A percentile compares a stretch with the other conserved stretches of the same genome.
These are phyloP conservation scores for Schwanniomyces yamadae DNA, from an alignment of 805 yeast species.

Conservation along the genomic window DNA sequence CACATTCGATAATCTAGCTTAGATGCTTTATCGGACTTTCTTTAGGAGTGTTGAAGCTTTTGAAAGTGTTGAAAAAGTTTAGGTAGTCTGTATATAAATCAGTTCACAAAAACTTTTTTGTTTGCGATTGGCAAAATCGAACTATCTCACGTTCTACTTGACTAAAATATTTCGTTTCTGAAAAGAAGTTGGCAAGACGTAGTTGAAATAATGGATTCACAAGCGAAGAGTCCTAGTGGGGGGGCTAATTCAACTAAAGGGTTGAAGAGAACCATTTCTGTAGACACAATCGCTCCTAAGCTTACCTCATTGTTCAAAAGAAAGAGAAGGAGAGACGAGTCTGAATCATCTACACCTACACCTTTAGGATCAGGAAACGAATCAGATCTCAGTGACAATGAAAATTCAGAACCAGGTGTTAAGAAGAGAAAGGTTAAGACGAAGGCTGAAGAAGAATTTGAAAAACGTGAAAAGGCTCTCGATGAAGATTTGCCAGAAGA, in stretches of 20 bases:
- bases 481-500: constrained; percentile 69
- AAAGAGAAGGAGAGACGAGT: constrained; percentile 21
- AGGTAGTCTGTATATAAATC: constrained; percentile 1
- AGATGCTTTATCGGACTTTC: too few species aligned
- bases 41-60: too few species aligned
- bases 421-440: constrained; percentile 27
- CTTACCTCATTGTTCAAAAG: constrained; percentile 32
- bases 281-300: constrained; percentile 40
- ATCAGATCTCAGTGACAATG: constrained; percentile 17
- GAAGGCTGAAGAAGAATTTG: constrained; percentile 29
- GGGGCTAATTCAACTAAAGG: constrained; percentile 4
- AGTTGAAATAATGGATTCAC: constrained; percentile 3
- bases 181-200: too few species aligned
- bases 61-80: not conserved
- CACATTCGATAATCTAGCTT: too few species aligned
- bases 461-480: constrained; percentile 53
- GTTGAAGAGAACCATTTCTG: constrained; percentile 36
- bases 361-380: constrained; percentile 16
- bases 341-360: constrained; percentile 13
- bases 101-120: constrained; percentile 4
- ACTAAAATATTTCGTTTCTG: too few species aligned
- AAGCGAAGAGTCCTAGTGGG: constrained; percentile 1
- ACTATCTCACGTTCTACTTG: too few species aligned
- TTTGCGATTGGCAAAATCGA: constrained; percentile 1
- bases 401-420: constrained; percentile 9